Conservation (phyloP, 2,329 filamentous ascomycete species). For the Xylaria sp. region DNA sequence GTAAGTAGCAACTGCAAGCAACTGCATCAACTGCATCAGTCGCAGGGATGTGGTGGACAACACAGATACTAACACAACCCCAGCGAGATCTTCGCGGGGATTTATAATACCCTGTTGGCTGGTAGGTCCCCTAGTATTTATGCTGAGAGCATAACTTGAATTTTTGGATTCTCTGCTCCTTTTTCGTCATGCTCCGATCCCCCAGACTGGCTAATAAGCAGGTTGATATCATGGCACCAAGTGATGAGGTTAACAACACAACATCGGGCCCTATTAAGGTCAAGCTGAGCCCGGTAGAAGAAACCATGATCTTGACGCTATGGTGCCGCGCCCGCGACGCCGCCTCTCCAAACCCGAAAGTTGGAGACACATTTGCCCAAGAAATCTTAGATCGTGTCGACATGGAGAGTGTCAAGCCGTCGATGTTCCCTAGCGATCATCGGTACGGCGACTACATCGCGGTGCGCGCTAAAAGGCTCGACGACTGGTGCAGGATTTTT, state of each 20-base stretch:
- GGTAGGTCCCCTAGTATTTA: neutral
- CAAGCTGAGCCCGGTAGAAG: constrained; percentile 39
- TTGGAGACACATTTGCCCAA: constrained; percentile 38
- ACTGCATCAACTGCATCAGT: neutral
- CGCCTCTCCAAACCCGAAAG: constrained; percentile 34
- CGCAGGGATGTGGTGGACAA: constrained; percentile 26
- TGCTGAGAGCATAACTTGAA: neutral
- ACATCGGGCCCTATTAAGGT: constrained; percentile 31
- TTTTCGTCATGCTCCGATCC: neutral
- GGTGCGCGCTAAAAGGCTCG: constrained; percentile 38
- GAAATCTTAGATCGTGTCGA: constrained; percentile 41
- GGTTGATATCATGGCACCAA: constrained; percentile 9
- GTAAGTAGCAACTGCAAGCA: neutral
- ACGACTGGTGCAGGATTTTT: constrained; percentile 43
- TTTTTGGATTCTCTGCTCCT: neutral
- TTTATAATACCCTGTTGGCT: constrained; percentile 12
- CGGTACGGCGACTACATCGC: constrained; percentile 39
- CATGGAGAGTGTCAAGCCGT: constrained; percentile 34
- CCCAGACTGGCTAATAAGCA: neutral
- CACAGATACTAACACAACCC: constrained; percentile 13
- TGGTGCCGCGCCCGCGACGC: constrained; percentile 38
- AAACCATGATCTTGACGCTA: constrained; percentile 40
- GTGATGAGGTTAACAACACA: neutral
- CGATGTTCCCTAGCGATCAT: constrained; percentile 32
- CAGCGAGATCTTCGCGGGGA: constrained; percentile 19